Conservation (phyloP, 2,329 filamentous ascomycete species). For the Iodosphaeria phyllophila region DNA sequence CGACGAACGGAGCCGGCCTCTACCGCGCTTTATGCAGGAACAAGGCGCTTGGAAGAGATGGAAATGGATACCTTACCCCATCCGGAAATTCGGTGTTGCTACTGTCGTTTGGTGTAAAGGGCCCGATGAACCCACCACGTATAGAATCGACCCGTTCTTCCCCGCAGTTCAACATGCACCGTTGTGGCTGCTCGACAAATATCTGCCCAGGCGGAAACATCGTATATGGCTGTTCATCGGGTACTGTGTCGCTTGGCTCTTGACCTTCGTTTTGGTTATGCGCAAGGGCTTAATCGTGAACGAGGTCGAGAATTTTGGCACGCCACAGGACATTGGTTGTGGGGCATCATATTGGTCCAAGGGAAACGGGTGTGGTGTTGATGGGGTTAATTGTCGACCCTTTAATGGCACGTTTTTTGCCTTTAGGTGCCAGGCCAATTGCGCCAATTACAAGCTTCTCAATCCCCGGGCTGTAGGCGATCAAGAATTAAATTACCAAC, state of each 20-base stretch:
- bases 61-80: constrained; percentile 39
- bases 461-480: constrained; percentile 62
- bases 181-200: constrained; percentile 39
- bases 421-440: constrained; percentile 60
- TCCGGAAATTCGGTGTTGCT: constrained; percentile 24
- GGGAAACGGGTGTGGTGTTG: constrained; percentile 54
- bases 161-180: constrained; percentile 50
- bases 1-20: constrained; percentile 26
- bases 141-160: constrained; percentile 39
- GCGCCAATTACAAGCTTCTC: constrained; percentile 42
- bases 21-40: constrained; percentile 43
- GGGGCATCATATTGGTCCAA: constrained; percentile 50
- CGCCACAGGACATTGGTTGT: constrained; percentile 46
- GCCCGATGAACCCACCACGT: constrained; percentile 30
- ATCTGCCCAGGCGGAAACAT: constrained; percentile 39
- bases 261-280: constrained; percentile 51
- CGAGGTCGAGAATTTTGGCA: constrained; percentile 49
- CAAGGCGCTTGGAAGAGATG: constrained; percentile 28
- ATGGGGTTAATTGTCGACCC: constrained; percentile 57
- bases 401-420: constrained; percentile 52
- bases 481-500: constrained; percentile 42
- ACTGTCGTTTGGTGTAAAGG: constrained; percentile 33
- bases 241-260: constrained; percentile 48
- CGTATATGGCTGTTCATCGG: constrained; percentile 37
- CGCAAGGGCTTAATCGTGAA: constrained; percentile 38